Evolutionary conservation across 192 early-diverging fungal genomes (phyloP).

Genomic region (Allomyces javanicus): DNA sequence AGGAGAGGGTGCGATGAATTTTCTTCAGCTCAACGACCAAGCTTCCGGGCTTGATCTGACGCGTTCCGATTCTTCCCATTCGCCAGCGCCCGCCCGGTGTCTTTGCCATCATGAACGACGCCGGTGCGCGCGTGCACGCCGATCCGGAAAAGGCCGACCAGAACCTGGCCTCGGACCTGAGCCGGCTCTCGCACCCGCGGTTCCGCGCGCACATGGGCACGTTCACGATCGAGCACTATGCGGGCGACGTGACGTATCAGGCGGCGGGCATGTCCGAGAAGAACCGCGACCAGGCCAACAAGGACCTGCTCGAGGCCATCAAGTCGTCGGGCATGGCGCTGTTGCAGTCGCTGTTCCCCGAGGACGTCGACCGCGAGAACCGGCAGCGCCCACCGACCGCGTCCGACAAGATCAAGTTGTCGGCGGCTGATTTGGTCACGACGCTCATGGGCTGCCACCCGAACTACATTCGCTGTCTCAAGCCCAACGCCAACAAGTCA

Average conservation of each 20-base stretch:
- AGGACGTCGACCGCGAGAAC: conserved; percentile 65
- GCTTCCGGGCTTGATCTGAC: too few species aligned
- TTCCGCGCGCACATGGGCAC: conserved; percentile 47
- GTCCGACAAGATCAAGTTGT: conserved; percentile 82
- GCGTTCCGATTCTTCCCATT: too few species aligned
- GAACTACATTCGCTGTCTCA: conserved; percentile 91
- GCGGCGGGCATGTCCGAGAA: conserved; percentile 88
- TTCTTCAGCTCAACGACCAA: too few species aligned
- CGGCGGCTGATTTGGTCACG: conserved; percentile 65
- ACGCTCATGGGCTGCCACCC: conserved; percentile 92
- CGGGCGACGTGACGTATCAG: conserved; percentile 84
- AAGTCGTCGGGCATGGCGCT: conserved; percentile 60
- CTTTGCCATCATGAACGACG: conserved; percentile 84
- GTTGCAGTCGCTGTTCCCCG: conserved; percentile 66
- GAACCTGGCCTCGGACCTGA: conserved; percentile 48
- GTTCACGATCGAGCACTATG: conserved; percentile 85
- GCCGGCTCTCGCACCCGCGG: conserved; percentile 46
- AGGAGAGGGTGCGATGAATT: conserved; percentile 35
- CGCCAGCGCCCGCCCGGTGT: conserved; percentile 70
- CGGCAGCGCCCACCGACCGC: conserved; percentile 96
- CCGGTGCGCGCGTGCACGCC: conserved; percentile 93
- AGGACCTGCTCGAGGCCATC: conserved; percentile 77
- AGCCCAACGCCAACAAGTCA: conserved; percentile 90
- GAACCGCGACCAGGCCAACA: conserved; percentile 89
- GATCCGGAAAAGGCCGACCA: conserved; percentile 59